These are phyloP conservation scores for Thymus mandschuricus DNA, from an alignment of 257 asterid species.

Conservation along the genomic window DNA sequence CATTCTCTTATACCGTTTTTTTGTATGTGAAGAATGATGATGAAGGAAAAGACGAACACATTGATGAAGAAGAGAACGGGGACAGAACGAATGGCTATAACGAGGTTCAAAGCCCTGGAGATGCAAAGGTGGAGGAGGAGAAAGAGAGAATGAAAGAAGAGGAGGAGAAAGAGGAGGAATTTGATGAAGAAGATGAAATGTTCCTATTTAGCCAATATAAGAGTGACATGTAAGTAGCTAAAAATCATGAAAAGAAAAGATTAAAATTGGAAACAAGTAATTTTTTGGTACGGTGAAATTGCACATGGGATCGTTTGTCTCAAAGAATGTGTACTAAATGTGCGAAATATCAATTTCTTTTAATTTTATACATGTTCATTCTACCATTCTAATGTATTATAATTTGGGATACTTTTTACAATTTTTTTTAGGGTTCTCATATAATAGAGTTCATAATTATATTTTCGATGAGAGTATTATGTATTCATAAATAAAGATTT, in stretches of 20 bases:
- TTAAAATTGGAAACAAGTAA: too few relatives aligned
- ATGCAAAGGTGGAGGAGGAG: conserved; percentile 45
- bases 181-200: conserved; percentile 54
- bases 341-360: too few relatives aligned
- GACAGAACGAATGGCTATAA: conserved; percentile 31
- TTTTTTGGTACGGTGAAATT: too few relatives aligned
- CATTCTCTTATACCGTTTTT: neutral
- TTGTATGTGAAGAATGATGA: conserved; percentile 45
- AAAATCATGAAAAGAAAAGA: neutral
- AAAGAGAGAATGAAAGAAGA: conserved; percentile 33
- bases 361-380: too few relatives aligned
- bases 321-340: too few relatives aligned
- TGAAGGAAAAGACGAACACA: conserved; percentile 40
- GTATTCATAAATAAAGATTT: too few relatives aligned
- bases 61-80: conserved; percentile 37
- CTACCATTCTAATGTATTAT: too few relatives aligned
- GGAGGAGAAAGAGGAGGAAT: conserved; percentile 31
- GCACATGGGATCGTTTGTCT: too few relatives aligned
- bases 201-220: conserved; percentile 51
- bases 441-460: too few relatives aligned
- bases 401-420: too few relatives aligned
- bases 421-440: too few relatives aligned
- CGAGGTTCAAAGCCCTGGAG: conserved; percentile 38
- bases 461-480: too few relatives aligned
- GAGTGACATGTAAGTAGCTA: conserved; percentile 42